Base-by-base conservation (phyloP, 768 basidiomycete species). In the Auricularia cornea region DNA sequence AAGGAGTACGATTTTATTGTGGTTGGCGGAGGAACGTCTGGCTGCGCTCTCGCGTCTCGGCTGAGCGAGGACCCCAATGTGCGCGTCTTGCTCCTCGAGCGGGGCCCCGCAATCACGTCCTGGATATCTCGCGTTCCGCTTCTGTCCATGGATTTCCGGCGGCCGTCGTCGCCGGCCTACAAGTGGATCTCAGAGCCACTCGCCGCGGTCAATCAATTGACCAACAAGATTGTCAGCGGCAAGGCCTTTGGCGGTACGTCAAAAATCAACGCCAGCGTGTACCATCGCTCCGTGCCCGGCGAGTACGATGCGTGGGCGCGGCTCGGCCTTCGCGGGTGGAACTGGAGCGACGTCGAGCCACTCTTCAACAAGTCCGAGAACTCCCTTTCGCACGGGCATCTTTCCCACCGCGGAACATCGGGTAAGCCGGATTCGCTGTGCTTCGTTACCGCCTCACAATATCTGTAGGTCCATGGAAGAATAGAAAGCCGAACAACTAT, bases 311-410 rank as follows among this genome's bases (percentile, higher is more conserved):
- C 61, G 20, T 77, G 76, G 72, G 68, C 51, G 26, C 66, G 67
- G 20, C 63, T 61, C 32, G 76, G 75, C 1, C 59, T 70, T 29
- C 62, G 69, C 40, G 75, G 75, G 1, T 79, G 77, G 76, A 66
- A 68, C 3, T 79, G 73, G 64, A 66, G 72, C 10, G 73, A 74
- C 5, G 57, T 78, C 23, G 63, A 70, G 64, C 71, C 70, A 2
- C 75, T 70, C 48, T 78, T 77, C 61, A 52, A 67, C 28, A 78
- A 74, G 65, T 73, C 73, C 5, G 72, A 79, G 44, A 29, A 41
- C 14, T 44, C 61, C 6, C 33, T 57, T 38, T 38, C 35, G 10
- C 35, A 38, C 16, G 35, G 35, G 16, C 35, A 38, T 38, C 35
- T 38, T 8, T 8, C 8, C 10, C 35, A 38, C 35, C 35, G 35